Percentiles rank a stretch among this genome's conserved stretches.
Conservation (phyloP, 306 rosid species). For the Hippophae rhamnoides region DNA sequence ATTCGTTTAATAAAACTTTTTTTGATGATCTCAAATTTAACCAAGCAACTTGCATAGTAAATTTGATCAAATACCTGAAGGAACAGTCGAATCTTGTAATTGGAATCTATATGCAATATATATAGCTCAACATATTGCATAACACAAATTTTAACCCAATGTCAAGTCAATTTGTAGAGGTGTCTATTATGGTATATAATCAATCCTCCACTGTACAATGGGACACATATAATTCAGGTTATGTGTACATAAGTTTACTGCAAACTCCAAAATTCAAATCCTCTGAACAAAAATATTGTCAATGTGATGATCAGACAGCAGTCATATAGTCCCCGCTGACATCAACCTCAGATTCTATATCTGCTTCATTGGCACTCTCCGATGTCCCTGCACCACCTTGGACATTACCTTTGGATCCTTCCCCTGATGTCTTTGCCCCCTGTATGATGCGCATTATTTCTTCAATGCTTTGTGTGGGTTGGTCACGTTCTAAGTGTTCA, state of each 20-base stretch:
- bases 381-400: slow-evolving; percentile 23
- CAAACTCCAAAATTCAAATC: not conserved
- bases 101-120: too few relatives aligned
- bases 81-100: too few relatives aligned
- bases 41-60: too few relatives aligned
- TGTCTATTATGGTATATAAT: too few relatives aligned
- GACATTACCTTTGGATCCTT: slow-evolving; percentile 29
- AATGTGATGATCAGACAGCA: slow-evolving; percentile 18
- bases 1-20: too few relatives aligned
- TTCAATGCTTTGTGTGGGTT: slow-evolving; percentile 45
- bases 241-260: not conserved
- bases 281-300: not conserved
- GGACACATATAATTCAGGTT: slow-evolving; percentile 19
- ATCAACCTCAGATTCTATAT: slow-evolving; percentile 41
- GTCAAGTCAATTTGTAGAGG: too few relatives aligned
- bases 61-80: too few relatives aligned
- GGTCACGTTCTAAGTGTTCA: slow-evolving; percentile 20
- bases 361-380: slow-evolving; percentile 32
- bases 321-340: slow-evolving; percentile 23
- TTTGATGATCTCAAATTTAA: too few relatives aligned
- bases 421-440: slow-evolving; percentile 50
- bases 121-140: too few relatives aligned
- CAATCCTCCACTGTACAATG: slow-evolving; percentile 4
- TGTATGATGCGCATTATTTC: slow-evolving; percentile 41
- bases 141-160: too few relatives aligned